Percentiles rank a stretch among this genome's conserved stretches.
These are phyloP conservation scores for Backusella parvicylindrica DNA, from an alignment of 192 early-diverging fungal genomes.

Conservation along the genomic window DNA sequence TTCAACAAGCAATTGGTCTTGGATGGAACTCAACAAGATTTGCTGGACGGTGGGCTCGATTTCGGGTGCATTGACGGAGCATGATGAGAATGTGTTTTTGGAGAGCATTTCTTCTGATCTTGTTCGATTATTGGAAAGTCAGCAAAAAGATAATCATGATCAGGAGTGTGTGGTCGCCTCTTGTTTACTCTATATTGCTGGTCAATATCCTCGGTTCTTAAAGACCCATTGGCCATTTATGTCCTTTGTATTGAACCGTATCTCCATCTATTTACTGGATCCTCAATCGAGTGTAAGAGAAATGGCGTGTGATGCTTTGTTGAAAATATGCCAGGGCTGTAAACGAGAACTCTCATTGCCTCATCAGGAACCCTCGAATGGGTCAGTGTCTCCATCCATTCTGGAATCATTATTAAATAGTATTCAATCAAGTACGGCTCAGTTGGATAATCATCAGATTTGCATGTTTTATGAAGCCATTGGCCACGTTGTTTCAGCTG, in stretches of 20 bases:
- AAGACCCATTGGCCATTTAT: slow-evolving; percentile 12
- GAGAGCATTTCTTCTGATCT: neutral
- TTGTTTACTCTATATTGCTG: slow-evolving; percentile 22
- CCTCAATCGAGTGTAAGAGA: slow-evolving; percentile 13
- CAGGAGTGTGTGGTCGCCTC: slow-evolving; percentile 16
- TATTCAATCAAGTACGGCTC: neutral
- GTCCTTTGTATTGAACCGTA: slow-evolving; percentile 7
- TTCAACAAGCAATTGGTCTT: neutral
- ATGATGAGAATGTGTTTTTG: slow-evolving; percentile 8
- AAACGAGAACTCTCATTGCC: slow-evolving; percentile 2
- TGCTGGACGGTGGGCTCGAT: slow-evolving; percentile 17
- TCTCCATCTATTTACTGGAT: slow-evolving; percentile 13
- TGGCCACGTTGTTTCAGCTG: slow-evolving; percentile 6
- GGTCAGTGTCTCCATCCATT: neutral
- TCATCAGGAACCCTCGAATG: neutral
- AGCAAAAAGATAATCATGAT: neutral
- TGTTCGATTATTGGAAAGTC: neutral
- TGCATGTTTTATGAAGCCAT: slow-evolving; percentile 25
- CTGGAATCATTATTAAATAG: slow-evolving; percentile 4
- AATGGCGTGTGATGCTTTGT: slow-evolving; percentile 21
- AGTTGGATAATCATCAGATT: neutral
- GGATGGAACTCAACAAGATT: neutral
- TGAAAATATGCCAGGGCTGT: slow-evolving; percentile 25
- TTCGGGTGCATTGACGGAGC: neutral
- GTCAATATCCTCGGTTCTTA: slow-evolving; percentile 22